Evolutionary conservation across 768 basidiomycete genomes (phyloP).

Genomic region (Podaxis rugospora): DNA sequence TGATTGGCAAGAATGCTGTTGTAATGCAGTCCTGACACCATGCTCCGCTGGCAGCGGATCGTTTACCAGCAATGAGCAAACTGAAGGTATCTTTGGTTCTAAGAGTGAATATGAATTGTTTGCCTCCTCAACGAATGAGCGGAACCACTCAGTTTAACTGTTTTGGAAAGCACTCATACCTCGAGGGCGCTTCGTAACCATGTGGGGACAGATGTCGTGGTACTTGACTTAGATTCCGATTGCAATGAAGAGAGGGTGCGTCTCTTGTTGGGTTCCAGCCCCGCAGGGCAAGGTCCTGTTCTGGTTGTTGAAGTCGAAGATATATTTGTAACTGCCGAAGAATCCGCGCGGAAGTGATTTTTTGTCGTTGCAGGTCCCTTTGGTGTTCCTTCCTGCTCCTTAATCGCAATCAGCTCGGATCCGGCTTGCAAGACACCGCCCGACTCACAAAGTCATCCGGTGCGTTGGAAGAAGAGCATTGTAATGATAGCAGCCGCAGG

Average conservation of each 20-base stretch:
- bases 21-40: background rate
- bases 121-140: background rate
- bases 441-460: background rate
- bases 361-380: background rate
- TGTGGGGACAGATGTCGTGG: slow-evolving; percentile 3
- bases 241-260: slow-evolving; percentile 2
- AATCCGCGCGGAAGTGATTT: background rate
- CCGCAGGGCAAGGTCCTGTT: background rate
- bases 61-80: background rate
- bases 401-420: background rate
- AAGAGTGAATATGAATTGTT: slow-evolving; percentile 5
- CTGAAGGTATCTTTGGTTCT: slow-evolving; percentile 3
- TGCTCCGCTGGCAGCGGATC: background rate
- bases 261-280: background rate
- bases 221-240: background rate
- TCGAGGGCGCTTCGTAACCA: slow-evolving; percentile 5
- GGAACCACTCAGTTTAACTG: background rate
- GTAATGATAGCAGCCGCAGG: background rate
- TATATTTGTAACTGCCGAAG: background rate
- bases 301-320: background rate
- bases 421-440: background rate
- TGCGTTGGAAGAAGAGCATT: background rate
- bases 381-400: background rate
- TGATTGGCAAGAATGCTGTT: slow-evolving; percentile 5
- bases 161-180: slow-evolving; percentile 2